Evolutionary conservation across 345 rosid genomes (phyloP).

Genomic region (Kernera saxatilis): DNA sequence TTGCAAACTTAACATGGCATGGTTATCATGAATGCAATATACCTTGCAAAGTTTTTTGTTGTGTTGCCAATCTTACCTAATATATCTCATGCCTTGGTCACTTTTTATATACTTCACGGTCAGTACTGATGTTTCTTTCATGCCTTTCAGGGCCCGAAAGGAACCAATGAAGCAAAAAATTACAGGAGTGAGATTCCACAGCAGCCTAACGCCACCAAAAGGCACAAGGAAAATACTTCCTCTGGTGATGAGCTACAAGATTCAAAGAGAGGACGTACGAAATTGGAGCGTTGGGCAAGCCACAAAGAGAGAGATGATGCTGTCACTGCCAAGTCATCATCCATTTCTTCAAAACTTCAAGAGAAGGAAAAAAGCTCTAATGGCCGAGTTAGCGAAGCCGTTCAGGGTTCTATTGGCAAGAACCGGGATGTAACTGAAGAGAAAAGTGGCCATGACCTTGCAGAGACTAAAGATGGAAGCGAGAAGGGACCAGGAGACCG

Average conservation of each 20-base stretch:
- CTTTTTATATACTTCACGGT: neutral
- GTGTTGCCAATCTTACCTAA: neutral
- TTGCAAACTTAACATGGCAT: constrained; percentile 19
- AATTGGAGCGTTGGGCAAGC: constrained; percentile 94
- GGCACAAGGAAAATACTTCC: constrained; percentile 53
- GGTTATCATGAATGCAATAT: constrained; percentile 32
- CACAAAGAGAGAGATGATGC: constrained; percentile 76
- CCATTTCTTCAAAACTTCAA: constrained; percentile 52
- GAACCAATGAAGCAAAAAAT: constrained; percentile 39
- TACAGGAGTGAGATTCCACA: constrained; percentile 32
- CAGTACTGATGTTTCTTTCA: constrained; percentile 21
- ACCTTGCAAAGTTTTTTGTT: constrained; percentile 9
- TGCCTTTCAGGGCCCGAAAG: constrained; percentile 54
- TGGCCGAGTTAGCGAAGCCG: constrained; percentile 38
- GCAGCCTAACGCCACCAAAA: constrained; percentile 48
- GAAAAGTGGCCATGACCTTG: constrained; percentile 36
- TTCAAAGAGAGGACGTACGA: constrained; percentile 77
- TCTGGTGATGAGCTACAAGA: constrained; percentile 78
- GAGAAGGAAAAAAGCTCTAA: constrained; percentile 45
- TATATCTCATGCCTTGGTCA: constrained; percentile 11
- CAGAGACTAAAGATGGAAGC: constrained; percentile 53
- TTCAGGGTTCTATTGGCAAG: constrained; percentile 36
- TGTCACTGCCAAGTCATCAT: constrained; percentile 48
- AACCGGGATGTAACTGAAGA: constrained; percentile 39
- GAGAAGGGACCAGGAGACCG: constrained; percentile 54